Conservation (phyloP, 129 eudicot genomes). For the Flaveria brownii region DNA sequence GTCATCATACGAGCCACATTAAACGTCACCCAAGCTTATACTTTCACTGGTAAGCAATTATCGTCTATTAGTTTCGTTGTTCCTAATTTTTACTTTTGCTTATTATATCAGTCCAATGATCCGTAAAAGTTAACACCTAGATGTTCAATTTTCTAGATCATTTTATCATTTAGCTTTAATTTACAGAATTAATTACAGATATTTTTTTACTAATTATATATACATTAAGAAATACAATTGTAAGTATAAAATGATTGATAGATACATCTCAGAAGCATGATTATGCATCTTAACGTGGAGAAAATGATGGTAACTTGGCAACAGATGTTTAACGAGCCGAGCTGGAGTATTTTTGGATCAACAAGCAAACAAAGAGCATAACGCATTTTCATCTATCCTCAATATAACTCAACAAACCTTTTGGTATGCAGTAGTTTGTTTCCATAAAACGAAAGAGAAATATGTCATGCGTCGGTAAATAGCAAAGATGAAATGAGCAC, state of each 20-base stretch:
- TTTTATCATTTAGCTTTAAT: too few relatives aligned
- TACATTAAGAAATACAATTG: neutral
- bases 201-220: too few relatives aligned
- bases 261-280: neutral
- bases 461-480: slow-evolving; percentile 69
- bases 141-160: too few relatives aligned
- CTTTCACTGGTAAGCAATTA: too few relatives aligned
- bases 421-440: neutral
- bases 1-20: too few relatives aligned
- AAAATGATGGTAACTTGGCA: neutral
- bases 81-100: too few relatives aligned
- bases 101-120: too few relatives aligned
- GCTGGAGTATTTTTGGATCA: neutral
- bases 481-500: slow-evolving; percentile 81
- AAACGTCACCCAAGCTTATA: too few relatives aligned
- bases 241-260: neutral
- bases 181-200: too few relatives aligned
- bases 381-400: slow-evolving; percentile 6
- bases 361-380: neutral
- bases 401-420: neutral
- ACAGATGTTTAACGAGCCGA: neutral
- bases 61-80: too few relatives aligned
- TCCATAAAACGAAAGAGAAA: neutral
- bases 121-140: too few relatives aligned
- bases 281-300: neutral